These are phyloP conservation scores for Claviceps africana DNA, from an alignment of 2,329 filamentous ascomycete genomes.

Conservation along the genomic window DNA sequence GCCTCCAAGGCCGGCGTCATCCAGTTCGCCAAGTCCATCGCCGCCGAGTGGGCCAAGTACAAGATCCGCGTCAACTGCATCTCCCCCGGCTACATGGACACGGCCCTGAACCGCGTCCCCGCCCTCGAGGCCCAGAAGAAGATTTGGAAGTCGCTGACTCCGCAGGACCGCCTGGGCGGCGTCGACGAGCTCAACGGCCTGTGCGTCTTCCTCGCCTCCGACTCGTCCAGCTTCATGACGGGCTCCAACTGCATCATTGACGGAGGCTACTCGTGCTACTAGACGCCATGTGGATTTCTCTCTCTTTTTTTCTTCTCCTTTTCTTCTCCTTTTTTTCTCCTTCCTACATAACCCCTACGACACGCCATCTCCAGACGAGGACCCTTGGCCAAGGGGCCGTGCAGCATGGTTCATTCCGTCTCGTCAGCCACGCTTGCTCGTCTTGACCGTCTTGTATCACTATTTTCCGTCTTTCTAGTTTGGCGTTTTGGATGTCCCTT, in stretches of 20 bases:
- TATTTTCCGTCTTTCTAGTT: no score
- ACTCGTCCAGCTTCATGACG: constrained; percentile 64
- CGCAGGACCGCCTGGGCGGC: constrained; percentile 56
- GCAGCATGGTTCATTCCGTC: no score
- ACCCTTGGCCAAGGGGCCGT: no score
- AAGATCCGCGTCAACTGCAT: constrained; percentile 74
- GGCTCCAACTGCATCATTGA: constrained; percentile 61
- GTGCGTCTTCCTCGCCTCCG: constrained; percentile 61
- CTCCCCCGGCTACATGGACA: constrained; percentile 79
- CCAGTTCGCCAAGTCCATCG: constrained; percentile 66
- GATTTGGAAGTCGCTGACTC: constrained; percentile 63
- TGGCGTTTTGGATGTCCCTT: no score
- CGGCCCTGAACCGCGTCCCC: constrained; percentile 63
- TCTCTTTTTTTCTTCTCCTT: no score
- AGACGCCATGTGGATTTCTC: no score
- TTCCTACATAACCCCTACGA: no score
- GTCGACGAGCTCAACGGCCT: constrained; percentile 68
- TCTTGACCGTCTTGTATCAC: no score
- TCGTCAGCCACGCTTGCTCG: no score
- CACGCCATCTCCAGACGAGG: no score
- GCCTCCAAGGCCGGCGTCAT: constrained; percentile 70
- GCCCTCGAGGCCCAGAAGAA: constrained; percentile 70
- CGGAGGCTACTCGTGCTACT: constrained; percentile 53
- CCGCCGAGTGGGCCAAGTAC: constrained; percentile 73
- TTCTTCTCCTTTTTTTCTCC: no score